Base-by-base conservation (phyloP, 2,329 filamentous ascomycete species). In the Epichloe elymi region DNA sequence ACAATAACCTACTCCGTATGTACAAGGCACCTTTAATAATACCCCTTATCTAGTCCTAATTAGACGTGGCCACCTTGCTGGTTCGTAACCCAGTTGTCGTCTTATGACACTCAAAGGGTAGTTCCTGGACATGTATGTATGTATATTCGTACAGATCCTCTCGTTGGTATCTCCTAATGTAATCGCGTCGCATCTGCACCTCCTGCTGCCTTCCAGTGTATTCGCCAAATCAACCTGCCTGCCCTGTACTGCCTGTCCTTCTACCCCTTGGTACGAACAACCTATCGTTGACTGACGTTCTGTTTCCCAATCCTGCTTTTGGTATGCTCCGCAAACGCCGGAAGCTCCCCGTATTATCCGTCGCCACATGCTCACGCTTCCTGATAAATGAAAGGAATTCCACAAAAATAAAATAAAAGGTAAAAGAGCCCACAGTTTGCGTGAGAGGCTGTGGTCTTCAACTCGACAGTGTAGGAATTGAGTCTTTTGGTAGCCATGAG, bases 121-220 rank as follows among this genome's bases (percentile, higher is more conserved):
- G 7, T 15, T 19, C 30, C 17, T 47, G 6, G 6, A 5, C 11
- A 20, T 37, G 30, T 30, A 39, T 20, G 20, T 19, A 17, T 14
- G 14, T 14, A 19, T 42, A 42, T 55, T 61, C 48, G 54, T 57
- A 56, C 55, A 58, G 58, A 53, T 56, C 53, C 50, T 58, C 54
- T 57, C 14, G 4, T 46, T 46, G 49, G 37, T 51, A 46, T 51
- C 49, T 41, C 17, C 38, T 51, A 23, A 55, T 53, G 46, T 53
- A 52, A 46, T 51, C 47, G 46, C 50, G 43, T n/a, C 19, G 44
- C 44, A 55, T 53, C 53, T 51, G 46, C 43, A 49, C 44, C 57
- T 51, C 35, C 17, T 39, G 3, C 14, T 19, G 14, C 12, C 20
- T 36, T 51, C 12, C 43, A 33, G 3, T 39, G 20, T 35, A 14